Conservation (phyloP, 345 rosid species). For the Hibiscus tridactylites region DNA sequence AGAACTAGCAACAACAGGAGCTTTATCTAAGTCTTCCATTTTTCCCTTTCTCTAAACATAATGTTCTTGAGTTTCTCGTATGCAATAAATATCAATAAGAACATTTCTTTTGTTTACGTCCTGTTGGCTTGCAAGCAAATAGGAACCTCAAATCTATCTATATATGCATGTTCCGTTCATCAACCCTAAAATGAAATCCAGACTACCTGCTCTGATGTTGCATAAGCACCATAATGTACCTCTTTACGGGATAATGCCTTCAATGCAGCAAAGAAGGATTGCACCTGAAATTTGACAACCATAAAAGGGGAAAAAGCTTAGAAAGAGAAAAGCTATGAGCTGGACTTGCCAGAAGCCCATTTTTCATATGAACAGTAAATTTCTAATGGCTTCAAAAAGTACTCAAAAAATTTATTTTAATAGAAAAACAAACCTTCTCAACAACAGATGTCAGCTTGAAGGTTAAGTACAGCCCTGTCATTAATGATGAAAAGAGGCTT, state of each 20-base stretch:
- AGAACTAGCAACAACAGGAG: background rate
- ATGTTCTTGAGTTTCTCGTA: background rate
- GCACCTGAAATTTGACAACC: constrained; percentile 52
- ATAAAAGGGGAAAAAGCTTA: constrained; percentile 1
- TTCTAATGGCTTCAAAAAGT: background rate
- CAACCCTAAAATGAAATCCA: constrained; percentile 1
- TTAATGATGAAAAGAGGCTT: constrained; percentile 73
- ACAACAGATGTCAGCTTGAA: constrained; percentile 77
- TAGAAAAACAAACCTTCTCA: constrained; percentile 48
- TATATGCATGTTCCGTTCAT: constrained; percentile 5
- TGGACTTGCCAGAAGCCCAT: constrained; percentile 1
- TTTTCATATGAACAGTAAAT: background rate
- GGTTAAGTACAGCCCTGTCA: constrained; percentile 74
- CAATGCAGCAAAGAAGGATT: constrained; percentile 74
- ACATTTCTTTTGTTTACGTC: background rate
- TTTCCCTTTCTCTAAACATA: background rate
- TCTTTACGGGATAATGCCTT: constrained; percentile 90
- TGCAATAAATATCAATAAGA: background rate
- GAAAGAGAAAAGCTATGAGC: background rate
- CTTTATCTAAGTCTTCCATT: background rate
- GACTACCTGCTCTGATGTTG: constrained; percentile 90
- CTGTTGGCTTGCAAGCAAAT: background rate
- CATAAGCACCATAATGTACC: constrained; percentile 95
- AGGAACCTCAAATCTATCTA: background rate
- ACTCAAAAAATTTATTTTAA: background rate